Base-by-base conservation (phyloP, 345 rosid species). In the Camelina neglecta region DNA sequence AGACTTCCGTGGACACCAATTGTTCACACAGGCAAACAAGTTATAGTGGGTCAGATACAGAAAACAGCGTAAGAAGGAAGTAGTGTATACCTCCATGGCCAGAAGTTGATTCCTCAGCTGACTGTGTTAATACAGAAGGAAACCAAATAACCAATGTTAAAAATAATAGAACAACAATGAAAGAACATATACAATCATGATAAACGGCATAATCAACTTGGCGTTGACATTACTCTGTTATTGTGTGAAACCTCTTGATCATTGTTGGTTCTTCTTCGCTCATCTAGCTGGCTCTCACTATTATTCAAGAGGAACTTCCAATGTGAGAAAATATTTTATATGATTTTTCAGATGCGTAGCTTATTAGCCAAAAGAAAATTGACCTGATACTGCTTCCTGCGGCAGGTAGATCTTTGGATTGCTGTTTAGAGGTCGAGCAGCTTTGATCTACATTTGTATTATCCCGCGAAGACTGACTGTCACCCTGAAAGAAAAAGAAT, bases 341-440 rank as follows among this genome's bases (percentile, higher is more conserved):
- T 16, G 57, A 65, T 41, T 54, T n/a, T 33, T 31, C 55, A 50
- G 33, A 63, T 63, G 50, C 8, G 7, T 53, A 76, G 54, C 64
- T 69, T 53, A 44, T 44, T 33, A 49, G 57, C 57, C 71, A 16
- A 13, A 42, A 45, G 48, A 42, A 45, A 42, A 48, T 7, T 36
- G 33, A 93, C 98, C 93, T 93, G 85, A 60, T 87, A 79, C 71
- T 87, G 65, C 73, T 68, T 71, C 76, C 79, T 20, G 75, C 76
- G 35, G 84, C 65, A 65, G 84, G 67, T 61, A 74, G 58, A 75
- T 48, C 82, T 70, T 66, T 84, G 65, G 74, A 63, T 35, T 82
- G 79, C 55, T 81, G 72, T 69, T 87, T 88, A 67, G 86, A 77
- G 59, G 80, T 77, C 16, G 84, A 36, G 48, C 57, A 66, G 67